Conservation (phyloP, 208 protist genomes). For the Naegleria lovaniensis region DNA sequence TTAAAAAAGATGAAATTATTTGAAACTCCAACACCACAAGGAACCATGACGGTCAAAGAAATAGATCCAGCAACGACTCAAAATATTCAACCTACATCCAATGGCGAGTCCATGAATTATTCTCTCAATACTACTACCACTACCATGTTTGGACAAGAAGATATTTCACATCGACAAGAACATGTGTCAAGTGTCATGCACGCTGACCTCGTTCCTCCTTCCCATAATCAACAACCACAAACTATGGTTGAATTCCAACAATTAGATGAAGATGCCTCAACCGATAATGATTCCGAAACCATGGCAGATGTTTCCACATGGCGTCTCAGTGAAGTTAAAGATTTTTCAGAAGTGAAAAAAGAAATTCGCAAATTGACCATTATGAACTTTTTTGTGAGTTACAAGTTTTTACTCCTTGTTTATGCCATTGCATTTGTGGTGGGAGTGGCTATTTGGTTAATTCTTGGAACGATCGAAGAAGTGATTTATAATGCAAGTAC, state of each 20-base stretch:
- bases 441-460: neutral
- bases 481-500: neutral
- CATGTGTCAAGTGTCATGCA: too few relatives aligned
- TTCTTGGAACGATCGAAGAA: neutral
- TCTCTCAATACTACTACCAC: too few relatives aligned
- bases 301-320: neutral
- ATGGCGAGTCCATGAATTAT: too few relatives aligned
- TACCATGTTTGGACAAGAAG: too few relatives aligned
- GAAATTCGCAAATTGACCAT: neutral
- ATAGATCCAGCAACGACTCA: too few relatives aligned
- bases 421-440: neutral
- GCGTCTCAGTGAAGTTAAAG: neutral
- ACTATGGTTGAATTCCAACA: too few relatives aligned
- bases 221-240: neutral
- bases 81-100: too few relatives aligned
- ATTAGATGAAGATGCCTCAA: too few relatives aligned
- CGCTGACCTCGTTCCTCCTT: too few relatives aligned
- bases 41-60: too few relatives aligned
- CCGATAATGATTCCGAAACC: neutral
- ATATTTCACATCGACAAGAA: too few relatives aligned
- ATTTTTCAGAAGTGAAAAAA: neutral
- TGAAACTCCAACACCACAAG: neutral
- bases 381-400: neutral
- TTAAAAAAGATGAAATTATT: neutral
- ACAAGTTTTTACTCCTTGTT: neutral